These are phyloP conservation scores for Nannochloropsis salina DNA, from an alignment of 108 stramenopile genomes.

Conservation along the genomic window DNA sequence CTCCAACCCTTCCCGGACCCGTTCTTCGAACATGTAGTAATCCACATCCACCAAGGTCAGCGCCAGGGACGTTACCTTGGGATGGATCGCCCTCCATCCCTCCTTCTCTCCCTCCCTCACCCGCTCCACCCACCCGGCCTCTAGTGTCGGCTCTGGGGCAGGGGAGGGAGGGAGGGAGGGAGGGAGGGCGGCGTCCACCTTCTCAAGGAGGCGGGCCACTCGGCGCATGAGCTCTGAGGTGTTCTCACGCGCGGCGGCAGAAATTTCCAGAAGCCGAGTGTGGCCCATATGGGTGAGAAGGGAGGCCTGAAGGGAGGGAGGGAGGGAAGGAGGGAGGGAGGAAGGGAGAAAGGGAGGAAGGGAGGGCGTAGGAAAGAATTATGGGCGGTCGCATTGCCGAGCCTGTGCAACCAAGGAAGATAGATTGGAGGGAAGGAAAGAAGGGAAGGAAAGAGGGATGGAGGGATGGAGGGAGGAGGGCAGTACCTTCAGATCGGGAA, in stretches of 20 bases:
- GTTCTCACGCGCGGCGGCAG: slow-evolving; percentile 66
- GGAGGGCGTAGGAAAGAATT: not conserved
- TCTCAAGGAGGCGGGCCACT: slow-evolving; percentile 74
- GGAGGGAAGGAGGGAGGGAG: not conserved
- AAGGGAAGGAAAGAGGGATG: not conserved
- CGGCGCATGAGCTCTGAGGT: slow-evolving; percentile 83
- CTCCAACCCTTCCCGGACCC: not conserved
- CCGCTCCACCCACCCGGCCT: slow-evolving; percentile 35
- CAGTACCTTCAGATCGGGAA: slow-evolving; percentile 54
- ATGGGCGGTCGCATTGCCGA: not conserved
- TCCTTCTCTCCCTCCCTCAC: not conserved
- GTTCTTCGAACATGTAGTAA: not conserved
- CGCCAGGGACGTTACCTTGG: not conserved
- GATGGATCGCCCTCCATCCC: not conserved
- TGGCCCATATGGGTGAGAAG: not conserved
- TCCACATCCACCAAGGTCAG: not conserved
- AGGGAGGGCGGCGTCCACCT: slow-evolving; percentile 50
- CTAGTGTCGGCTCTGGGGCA: slow-evolving; percentile 35
- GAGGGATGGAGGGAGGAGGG: slow-evolving; percentile 23
- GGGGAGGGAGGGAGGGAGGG: not conserved
- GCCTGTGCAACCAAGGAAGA: not conserved
- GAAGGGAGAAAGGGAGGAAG: not conserved
- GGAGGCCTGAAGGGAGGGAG: too few species aligned
- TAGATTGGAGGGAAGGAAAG: not conserved
- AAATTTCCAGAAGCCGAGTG: slow-evolving; percentile 38